A percentile compares a stretch with the other conserved stretches of the same genome.
Evolutionary conservation across 1,284 basidiomycete genomes (phyloP).

Genomic region (Xanthoconium separans): DNA sequence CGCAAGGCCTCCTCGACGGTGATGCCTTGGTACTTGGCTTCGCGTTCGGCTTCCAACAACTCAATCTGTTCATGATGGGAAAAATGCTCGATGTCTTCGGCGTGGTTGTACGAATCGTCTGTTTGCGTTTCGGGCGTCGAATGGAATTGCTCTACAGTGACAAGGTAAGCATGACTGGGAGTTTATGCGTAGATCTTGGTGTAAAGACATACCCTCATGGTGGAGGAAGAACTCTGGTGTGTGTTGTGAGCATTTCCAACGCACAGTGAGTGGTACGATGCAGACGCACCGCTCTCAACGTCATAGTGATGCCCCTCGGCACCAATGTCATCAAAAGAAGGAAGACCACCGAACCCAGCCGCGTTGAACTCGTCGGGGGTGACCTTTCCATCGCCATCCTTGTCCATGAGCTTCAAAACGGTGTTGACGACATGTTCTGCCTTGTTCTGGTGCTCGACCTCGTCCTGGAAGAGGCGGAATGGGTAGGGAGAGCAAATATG

Average conservation of each 20-base stretch:
- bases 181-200: background rate
- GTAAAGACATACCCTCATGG: conserved; percentile 72
- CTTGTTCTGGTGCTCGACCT: conserved; percentile 81
- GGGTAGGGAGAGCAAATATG: background rate
- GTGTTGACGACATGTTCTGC: conserved; percentile 78
- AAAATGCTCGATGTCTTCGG: conserved; percentile 90
- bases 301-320: conserved; percentile 93
- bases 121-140: conserved; percentile 96
- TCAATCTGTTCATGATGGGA: conserved; percentile 89
- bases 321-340: conserved; percentile 86
- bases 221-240: conserved; percentile 81
- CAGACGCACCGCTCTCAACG: conserved; percentile 71
- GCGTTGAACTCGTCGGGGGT: conserved; percentile 78
- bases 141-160: conserved; percentile 77
- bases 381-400: conserved; percentile 76
- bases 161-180: background rate
- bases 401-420: conserved; percentile 78
- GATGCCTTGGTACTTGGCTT: conserved; percentile 81
- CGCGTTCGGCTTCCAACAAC: conserved; percentile 77
- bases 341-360: conserved; percentile 78
- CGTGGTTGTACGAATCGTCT: conserved; percentile 91
- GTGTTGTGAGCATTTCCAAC: background rate
- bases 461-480: conserved; percentile 47
- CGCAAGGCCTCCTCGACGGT: conserved; percentile 64
- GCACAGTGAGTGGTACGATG: background rate